Base-by-base conservation (phyloP, 2,329 filamentous ascomycete species). In the Arthrinium puccinioides region DNA sequence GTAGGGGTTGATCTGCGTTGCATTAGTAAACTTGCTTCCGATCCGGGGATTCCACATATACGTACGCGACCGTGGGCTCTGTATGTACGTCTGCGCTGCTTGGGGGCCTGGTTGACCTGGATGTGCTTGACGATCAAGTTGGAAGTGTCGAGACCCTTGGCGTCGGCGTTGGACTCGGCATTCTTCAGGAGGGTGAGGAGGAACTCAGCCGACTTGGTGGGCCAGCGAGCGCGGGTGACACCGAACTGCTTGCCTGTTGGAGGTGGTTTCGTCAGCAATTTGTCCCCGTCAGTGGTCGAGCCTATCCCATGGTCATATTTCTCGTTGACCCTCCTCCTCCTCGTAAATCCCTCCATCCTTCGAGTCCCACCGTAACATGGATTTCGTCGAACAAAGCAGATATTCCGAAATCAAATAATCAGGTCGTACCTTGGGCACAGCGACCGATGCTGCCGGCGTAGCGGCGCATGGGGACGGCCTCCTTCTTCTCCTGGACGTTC, bases 21-120 rank as follows among this genome's bases (percentile, higher is more conserved):
- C 21, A n/a, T n/a, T n/a, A n/a, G n/a, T n/a, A n/a, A 16, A 21
- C 13, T 15, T 7, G 7, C 23, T 9, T 21, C 13, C 15, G 9
- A 10, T 38, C 24, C 7, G n/a, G 10, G 21, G 16, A 14, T 19
- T 26, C n/a, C 37, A 32, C 21, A 32, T 5, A 21, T 57, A 87
- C 89, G 61, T 94, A 96, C 90, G 78, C 92, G 88, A 82, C 92
- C 92, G 81, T 98, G 92, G 52, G 94, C 94, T 82, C 92, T 89
- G 86, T 98, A 98, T 66, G 92, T 98, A 70, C 92, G 84, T 75
- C 92, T 82, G 67, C 92, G 84, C 80, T 97, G 90, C 84, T 97
- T 97, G 62, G 92, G 92, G 58, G 92, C 94, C 80, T 98, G 92
- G 87, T 98, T 98, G 80, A 98, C 92, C 79, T 98, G 92, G 75